A percentile compares a stretch with the other conserved stretches of the same genome.
Conservation (phyloP, 1,284 basidiomycete genomes). For the Thecaphora frezii region DNA sequence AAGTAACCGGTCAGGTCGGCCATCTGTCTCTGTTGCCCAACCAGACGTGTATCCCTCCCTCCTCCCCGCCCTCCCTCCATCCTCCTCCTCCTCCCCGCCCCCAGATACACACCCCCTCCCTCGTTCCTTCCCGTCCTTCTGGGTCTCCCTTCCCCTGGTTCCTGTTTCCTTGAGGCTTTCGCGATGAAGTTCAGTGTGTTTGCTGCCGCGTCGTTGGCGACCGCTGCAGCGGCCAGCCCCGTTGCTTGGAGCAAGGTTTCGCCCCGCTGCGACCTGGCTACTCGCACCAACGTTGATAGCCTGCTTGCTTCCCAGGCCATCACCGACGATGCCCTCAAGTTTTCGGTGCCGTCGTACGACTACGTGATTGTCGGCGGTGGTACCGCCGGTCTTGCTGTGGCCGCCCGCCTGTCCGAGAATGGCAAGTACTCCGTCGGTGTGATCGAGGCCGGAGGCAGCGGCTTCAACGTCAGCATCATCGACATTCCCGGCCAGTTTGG, state of each 20-base stretch:
- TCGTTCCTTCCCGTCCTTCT: neutral
- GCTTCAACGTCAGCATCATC: conserved; percentile 39
- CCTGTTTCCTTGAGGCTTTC: neutral
- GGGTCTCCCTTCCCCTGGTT: neutral
- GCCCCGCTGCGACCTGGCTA: conserved; percentile 30
- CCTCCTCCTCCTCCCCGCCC: too few relatives aligned
- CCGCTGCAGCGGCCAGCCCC: conserved; percentile 25
- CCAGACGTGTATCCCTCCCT: neutral
- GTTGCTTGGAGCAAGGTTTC: conserved; percentile 32
- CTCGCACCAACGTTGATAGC: conserved; percentile 20
- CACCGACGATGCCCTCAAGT: conserved; percentile 19
- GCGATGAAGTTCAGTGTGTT: conserved; percentile 35
- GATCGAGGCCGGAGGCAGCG: conserved; percentile 45
- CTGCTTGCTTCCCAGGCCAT: conserved; percentile 32
- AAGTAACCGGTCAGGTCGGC: too few relatives aligned
- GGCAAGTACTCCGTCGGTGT: conserved; percentile 48
- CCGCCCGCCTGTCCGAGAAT: conserved; percentile 45
- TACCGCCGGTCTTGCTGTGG: conserved; percentile 62
- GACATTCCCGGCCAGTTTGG: conserved; percentile 46
- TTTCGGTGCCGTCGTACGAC: conserved; percentile 51
- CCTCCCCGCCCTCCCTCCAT: neutral
- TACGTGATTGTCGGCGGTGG: conserved; percentile 63
- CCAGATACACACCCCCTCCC: too few relatives aligned
- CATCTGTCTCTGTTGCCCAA: too few relatives aligned
- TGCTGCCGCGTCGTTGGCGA: conserved; percentile 19